phyloP scores from a whole-genome alignment of 2,329 filamentous ascomycete genomes.

The Diaporthe amygdali region DNA sequence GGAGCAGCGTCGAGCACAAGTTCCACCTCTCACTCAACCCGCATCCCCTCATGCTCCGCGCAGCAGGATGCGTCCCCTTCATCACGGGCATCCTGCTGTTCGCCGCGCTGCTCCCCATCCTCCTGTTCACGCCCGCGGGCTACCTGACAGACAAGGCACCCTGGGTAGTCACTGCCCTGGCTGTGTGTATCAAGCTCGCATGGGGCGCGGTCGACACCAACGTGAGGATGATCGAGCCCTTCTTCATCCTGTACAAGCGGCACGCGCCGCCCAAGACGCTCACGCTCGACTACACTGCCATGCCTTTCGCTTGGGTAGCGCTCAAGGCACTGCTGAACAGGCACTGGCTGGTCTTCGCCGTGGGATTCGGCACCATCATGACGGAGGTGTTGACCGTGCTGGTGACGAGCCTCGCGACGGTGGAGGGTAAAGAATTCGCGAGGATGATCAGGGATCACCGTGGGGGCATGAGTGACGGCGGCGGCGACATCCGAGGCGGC shows the following conservation, averaged over 20 bases:
- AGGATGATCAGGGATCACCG: conserved; percentile 30
- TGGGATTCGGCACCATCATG: conserved; percentile 74
- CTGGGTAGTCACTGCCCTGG: conserved; percentile 69
- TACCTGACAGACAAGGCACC: conserved; percentile 65
- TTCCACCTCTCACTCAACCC: conserved; percentile 62
- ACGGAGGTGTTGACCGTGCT: conserved; percentile 76
- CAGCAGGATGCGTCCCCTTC: conserved; percentile 64
- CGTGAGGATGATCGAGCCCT: conserved; percentile 76
- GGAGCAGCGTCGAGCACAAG: conserved; percentile 40
- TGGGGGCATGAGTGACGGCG: conserved; percentile 21
- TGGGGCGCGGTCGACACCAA: conserved; percentile 74
- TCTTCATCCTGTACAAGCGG: conserved; percentile 70
- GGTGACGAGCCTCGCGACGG: conserved; percentile 67
- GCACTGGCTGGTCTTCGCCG: conserved; percentile 69
- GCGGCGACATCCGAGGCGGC: conserved; percentile 50
- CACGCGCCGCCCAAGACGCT: conserved; percentile 70
- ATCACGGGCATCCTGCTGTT: conserved; percentile 63
- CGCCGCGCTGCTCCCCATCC: conserved; percentile 60
- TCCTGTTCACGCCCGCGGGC: conserved; percentile 64
- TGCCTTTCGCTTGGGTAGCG: conserved; percentile 71
- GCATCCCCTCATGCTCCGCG: conserved; percentile 71
- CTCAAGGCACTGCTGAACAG: conserved; percentile 66
- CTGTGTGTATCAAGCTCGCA: conserved; percentile 69
- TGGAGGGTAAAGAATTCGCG: conserved; percentile 67
- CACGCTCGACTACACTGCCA: conserved; percentile 74